phyloP scores from a whole-genome alignment of 805 yeast genomes.

The Cyberlindnera xishuangbannaensis region DNA sequence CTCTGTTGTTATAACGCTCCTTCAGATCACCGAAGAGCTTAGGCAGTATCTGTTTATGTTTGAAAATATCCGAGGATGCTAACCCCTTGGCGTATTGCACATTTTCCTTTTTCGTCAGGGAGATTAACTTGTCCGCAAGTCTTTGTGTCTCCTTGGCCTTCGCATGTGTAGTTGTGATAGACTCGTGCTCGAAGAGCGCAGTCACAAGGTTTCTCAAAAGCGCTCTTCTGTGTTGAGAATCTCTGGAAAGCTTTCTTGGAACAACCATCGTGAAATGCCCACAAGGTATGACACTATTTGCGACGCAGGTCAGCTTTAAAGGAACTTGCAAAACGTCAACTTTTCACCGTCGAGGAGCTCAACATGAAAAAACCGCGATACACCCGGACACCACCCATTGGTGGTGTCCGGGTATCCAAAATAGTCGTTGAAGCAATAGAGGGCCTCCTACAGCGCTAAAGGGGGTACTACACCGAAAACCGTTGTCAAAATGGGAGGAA shows the following conservation, averaged over 20 bases:
- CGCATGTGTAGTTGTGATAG: conserved; percentile 66
- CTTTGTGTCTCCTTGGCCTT: conserved; percentile 68
- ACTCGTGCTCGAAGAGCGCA: conserved; percentile 63
- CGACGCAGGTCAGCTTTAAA: too few relatives aligned
- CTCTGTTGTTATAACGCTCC: conserved; percentile 55
- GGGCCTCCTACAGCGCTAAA: too few relatives aligned
- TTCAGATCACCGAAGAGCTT: conserved; percentile 63
- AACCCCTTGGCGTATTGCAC: conserved; percentile 25
- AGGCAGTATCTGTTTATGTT: conserved; percentile 47
- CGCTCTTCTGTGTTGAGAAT: conserved; percentile 30
- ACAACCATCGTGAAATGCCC: conserved; percentile 15
- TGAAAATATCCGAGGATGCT: conserved; percentile 39
- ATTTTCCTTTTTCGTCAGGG: conserved; percentile 44
- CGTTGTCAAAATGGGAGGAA: conserved; percentile 43
- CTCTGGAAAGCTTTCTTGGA: conserved; percentile 24
- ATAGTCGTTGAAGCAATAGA: too few relatives aligned
- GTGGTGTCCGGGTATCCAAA: too few relatives aligned
- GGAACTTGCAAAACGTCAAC: too few relatives aligned
- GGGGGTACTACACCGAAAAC: too few relatives aligned
- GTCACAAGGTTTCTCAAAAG: conserved; percentile 61
- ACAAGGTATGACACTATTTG: too few relatives aligned
- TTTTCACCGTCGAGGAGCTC: too few relatives aligned
- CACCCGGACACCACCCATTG: conserved; percentile 14
- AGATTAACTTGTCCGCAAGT: conserved; percentile 56
- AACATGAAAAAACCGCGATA: too few relatives aligned